Percentiles rank a stretch among this genome's conserved stretches.
Evolutionary conservation across 2,329 filamentous ascomycete species (phyloP).

Genomic region (Nigrospora sphaerica): DNA sequence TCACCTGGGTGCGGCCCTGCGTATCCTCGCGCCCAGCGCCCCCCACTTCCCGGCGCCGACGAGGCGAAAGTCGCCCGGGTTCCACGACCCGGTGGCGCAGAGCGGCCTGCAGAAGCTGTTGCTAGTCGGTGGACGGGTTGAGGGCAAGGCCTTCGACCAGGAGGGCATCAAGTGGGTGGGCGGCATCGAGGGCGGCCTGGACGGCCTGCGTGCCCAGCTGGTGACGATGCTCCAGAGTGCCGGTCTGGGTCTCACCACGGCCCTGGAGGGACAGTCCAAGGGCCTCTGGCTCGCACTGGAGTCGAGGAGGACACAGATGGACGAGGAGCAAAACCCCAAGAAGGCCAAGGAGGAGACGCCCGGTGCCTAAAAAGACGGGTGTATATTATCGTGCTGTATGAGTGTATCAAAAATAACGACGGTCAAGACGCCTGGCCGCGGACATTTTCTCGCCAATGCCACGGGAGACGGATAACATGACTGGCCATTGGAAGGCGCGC

Average conservation of each 20-base stretch:
- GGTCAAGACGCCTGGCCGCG: background rate
- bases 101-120: conserved; percentile 79
- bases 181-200: conserved; percentile 73
- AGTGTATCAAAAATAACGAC: background rate
- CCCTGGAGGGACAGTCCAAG: conserved; percentile 74
- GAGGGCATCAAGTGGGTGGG: conserved; percentile 61
- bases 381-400: conserved; percentile 8
- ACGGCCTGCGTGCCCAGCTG: conserved; percentile 74
- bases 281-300: conserved; percentile 86
- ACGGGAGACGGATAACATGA: background rate
- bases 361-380: conserved; percentile 17
- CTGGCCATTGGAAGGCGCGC: too few relatives aligned
- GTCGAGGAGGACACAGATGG: conserved; percentile 70
- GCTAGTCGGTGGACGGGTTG: conserved; percentile 78
- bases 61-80: conserved; percentile 68
- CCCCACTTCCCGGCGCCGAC: conserved; percentile 72
- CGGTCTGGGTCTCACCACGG: conserved; percentile 67
- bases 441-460: background rate
- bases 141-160: conserved; percentile 76
- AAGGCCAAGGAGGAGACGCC: conserved; percentile 19
- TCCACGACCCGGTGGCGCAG: conserved; percentile 74
- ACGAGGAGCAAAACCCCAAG: conserved; percentile 52
- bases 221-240: conserved; percentile 74
- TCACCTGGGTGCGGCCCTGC: conserved; percentile 75
- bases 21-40: conserved; percentile 65